Evolutionary conservation across 2,329 filamentous ascomycete species (phyloP).

Genomic region (Epichloe gansuensis): DNA sequence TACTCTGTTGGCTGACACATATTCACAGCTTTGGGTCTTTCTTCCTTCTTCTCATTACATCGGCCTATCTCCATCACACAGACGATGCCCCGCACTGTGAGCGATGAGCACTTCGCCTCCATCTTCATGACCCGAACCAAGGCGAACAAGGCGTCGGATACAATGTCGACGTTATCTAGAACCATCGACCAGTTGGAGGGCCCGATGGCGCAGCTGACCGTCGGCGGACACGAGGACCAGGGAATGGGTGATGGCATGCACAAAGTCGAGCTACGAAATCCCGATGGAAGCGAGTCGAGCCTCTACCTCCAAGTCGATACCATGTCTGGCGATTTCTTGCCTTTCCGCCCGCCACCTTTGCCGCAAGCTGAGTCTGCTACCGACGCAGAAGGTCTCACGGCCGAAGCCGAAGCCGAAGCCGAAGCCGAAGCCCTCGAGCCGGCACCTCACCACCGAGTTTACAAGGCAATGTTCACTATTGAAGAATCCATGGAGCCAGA

Average conservation of each 20-base stretch:
- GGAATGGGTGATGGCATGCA: slow-evolving; percentile 32
- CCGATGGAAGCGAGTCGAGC: slow-evolving; percentile 43
- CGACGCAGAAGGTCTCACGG: slow-evolving; percentile 23
- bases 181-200: slow-evolving; percentile 48
- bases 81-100: slow-evolving; percentile 61
- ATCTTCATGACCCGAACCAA: slow-evolving; percentile 57
- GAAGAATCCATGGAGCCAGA: slow-evolving; percentile 50
- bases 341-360: slow-evolving; percentile 74
- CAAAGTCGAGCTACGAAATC: slow-evolving; percentile 39
- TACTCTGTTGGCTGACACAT: background rate
- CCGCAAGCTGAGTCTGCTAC: slow-evolving; percentile 46
- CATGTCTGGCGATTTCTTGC: slow-evolving; percentile 57
- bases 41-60: slow-evolving; percentile 91
- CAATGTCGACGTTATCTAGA: slow-evolving; percentile 53
- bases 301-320: slow-evolving; percentile 55
- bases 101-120: slow-evolving; percentile 63
- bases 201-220: slow-evolving; percentile 40
- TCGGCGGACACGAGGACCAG: slow-evolving; percentile 29
- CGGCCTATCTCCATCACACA: slow-evolving; percentile 82
- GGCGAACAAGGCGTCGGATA: slow-evolving; percentile 40
- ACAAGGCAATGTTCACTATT: slow-evolving; percentile 53
- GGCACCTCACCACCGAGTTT: slow-evolving; percentile 38
- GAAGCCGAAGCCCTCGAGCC: slow-evolving; percentile 22
- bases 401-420: slow-evolving; percentile 17
- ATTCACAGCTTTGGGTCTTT: slow-evolving; percentile 63